These are phyloP conservation scores for Chondrus crispus DNA, from an alignment of 23 red algal genomes.

Conservation along the genomic window DNA sequence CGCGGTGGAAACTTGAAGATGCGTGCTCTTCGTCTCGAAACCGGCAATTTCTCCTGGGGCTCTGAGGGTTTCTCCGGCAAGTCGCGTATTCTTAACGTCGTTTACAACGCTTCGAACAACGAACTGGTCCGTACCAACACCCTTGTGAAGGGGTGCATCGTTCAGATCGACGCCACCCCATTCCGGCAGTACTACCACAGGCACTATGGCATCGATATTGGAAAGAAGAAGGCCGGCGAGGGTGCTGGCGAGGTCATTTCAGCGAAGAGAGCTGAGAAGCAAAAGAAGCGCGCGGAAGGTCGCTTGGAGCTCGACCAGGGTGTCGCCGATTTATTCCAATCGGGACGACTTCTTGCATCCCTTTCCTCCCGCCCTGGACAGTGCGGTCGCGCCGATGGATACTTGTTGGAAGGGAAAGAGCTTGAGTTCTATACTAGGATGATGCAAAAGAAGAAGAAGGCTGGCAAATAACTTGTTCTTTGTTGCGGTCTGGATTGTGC, in stretches of 20 bases:
- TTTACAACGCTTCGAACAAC: slow-evolving; percentile 99
- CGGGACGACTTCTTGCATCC: slow-evolving; percentile 81
- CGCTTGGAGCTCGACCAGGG: slow-evolving; percentile 57
- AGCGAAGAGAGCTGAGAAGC: slow-evolving; percentile 50
- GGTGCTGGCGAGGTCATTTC: slow-evolving; percentile 73
- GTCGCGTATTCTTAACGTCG: slow-evolving; percentile 85
- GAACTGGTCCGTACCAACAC: slow-evolving; percentile 99
- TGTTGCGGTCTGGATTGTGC: too few species aligned
- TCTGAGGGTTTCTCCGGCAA: slow-evolving; percentile 83
- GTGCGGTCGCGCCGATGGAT: slow-evolving; percentile 93
- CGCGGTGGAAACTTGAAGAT: slow-evolving; percentile 94
- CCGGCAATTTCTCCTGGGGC: slow-evolving; percentile 93
- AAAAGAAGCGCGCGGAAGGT: slow-evolving; percentile 67
- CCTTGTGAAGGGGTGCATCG: slow-evolving; percentile 94
- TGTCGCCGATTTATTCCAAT: slow-evolving; percentile 83
- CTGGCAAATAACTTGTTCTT: slow-evolving; percentile 71
- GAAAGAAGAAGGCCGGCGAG: slow-evolving; percentile 90
- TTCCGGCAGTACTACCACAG: slow-evolving; percentile 90
- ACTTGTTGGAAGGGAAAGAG: slow-evolving; percentile 95
- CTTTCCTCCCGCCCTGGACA: slow-evolving; percentile 92
- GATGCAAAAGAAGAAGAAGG: slow-evolving; percentile 97
- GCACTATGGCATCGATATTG: slow-evolving; percentile 94
- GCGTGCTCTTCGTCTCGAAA: slow-evolving; percentile 90
- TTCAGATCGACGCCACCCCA: slow-evolving; percentile 94
- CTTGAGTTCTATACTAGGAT: slow-evolving; percentile 91